Conservation (phyloP, 371 early-diverging fungal species). For the Mycotypha africana region DNA sequence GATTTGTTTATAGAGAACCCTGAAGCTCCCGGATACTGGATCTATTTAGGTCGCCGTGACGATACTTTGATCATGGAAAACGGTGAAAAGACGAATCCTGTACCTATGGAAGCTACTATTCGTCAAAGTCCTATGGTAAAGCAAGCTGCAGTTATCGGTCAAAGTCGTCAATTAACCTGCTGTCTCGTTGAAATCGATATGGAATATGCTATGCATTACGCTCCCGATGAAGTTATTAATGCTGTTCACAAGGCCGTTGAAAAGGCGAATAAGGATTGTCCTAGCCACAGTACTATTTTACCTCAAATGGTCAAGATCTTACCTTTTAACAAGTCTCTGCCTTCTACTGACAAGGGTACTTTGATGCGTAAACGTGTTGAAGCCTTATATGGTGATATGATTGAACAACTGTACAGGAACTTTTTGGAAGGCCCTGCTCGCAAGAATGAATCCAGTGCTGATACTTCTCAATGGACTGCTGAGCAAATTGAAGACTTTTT, state of each 20-base stretch:
- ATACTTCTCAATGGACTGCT: conserved; percentile 5
- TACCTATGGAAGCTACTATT: conserved; percentile 30
- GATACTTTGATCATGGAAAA: conserved; percentile 36
- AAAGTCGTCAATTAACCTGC: conserved; percentile 26
- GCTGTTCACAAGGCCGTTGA: conserved; percentile 22
- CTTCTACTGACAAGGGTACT: conserved; percentile 15
- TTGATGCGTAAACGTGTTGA: conserved; percentile 15
- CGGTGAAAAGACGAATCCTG: conserved; percentile 44
- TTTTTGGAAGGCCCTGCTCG: conserved; percentile 13
- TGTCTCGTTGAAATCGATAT: conserved; percentile 21
- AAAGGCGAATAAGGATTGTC: conserved; percentile 29
- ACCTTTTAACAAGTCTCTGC: conserved; percentile 5
- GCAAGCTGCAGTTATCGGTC: conserved; percentile 24
- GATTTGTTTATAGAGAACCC: conserved; percentile 27
- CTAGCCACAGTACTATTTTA: conserved; percentile 30
- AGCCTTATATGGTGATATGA: conserved; percentile 7
- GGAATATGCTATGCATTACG: conserved; percentile 6
- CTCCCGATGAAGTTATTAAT: conserved; percentile 17
- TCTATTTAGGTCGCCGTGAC: conserved; percentile 28
- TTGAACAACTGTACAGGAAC: conserved; percentile 25
- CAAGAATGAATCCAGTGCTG: neutral
- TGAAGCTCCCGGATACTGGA: conserved; percentile 16
- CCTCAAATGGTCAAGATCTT: conserved; percentile 23
- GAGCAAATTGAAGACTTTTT: conserved; percentile 5
- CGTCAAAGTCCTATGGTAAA: conserved; percentile 15